These are phyloP conservation scores for Panellus pusillus DNA, from an alignment of 768 basidiomycete species.

Conservation along the genomic window DNA sequence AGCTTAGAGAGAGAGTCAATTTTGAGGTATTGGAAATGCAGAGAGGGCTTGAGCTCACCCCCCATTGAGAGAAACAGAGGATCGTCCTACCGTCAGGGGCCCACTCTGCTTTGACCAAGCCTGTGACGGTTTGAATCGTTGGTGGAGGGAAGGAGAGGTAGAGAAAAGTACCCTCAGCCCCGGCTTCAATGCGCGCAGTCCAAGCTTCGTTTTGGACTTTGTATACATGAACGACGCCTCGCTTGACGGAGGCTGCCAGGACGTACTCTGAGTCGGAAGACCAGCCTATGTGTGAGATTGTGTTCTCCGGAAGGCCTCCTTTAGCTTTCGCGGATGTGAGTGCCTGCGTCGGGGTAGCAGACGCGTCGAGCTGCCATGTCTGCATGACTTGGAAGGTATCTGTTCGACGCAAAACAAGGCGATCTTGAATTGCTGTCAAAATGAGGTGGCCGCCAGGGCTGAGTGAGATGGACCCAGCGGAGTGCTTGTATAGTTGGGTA, in stretches of 20 bases:
- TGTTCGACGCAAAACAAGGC: slow-evolving; percentile 80
- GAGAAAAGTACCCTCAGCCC: slow-evolving; percentile 57
- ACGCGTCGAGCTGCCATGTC: slow-evolving; percentile 69
- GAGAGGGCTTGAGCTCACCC: slow-evolving; percentile 54
- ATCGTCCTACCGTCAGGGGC: slow-evolving; percentile 81
- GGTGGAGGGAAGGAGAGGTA: not conserved
- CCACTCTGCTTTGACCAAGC: slow-evolving; percentile 88
- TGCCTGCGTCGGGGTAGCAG: slow-evolving; percentile 50
- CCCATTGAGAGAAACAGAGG: slow-evolving; percentile 91
- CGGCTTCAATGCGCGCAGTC: slow-evolving; percentile 75
- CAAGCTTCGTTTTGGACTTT: slow-evolving; percentile 80
- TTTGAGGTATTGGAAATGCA: slow-evolving; percentile 1
- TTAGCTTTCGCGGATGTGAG: slow-evolving; percentile 38
- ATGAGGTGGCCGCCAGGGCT: slow-evolving; percentile 88
- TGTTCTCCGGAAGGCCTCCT: slow-evolving; percentile 26
- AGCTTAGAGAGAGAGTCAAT: slow-evolving; percentile 57
- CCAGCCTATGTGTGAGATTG: slow-evolving; percentile 68
- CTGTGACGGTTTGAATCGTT: slow-evolving; percentile 4
- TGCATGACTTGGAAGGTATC: slow-evolving; percentile 82
- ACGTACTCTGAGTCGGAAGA: slow-evolving; percentile 88
- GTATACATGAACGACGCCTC: slow-evolving; percentile 71
- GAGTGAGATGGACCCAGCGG: slow-evolving; percentile 55
- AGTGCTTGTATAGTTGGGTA: slow-evolving; percentile 81
- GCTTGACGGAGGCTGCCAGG: slow-evolving; percentile 74
- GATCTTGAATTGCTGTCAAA: slow-evolving; percentile 74